Evolutionary conservation across 1,284 basidiomycete species (phyloP).

Genomic region (Pyrrhoderma lamaoense): DNA sequence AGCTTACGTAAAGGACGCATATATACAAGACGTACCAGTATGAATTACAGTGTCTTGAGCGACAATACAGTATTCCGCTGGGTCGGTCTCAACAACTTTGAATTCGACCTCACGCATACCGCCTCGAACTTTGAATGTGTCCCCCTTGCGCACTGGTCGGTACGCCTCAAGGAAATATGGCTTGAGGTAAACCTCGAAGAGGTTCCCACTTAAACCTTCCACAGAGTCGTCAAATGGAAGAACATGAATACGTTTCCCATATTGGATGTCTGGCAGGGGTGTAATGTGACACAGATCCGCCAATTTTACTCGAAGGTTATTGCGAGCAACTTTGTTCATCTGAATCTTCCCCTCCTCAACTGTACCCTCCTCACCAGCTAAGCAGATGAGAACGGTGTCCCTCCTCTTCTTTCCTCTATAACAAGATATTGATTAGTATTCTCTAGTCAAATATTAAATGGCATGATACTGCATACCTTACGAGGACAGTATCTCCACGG

Average conservation of each 20-base stretch:
- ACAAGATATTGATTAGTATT: conserved; percentile 19
- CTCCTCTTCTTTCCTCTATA: conserved; percentile 12
- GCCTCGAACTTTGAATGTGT: conserved; percentile 98
- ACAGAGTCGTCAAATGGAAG: conserved; percentile 98
- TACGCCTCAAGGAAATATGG: conserved; percentile 99
- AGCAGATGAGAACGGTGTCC: conserved; percentile 20
- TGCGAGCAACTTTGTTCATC: conserved; percentile 98
- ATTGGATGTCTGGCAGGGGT: conserved; percentile 97
- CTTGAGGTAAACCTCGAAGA: conserved; percentile 98
- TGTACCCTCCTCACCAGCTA: conserved; percentile 76
- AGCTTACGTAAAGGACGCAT: conserved; percentile 6
- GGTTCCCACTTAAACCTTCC: conserved; percentile 95
- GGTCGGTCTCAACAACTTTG: conserved; percentile 95
- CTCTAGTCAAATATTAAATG: conserved; percentile 1
- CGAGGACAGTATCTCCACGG: conserved; percentile 90
- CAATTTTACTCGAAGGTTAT: conserved; percentile 96
- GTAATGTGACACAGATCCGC: conserved; percentile 95
- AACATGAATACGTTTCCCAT: conserved; percentile 96
- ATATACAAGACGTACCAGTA: conserved; percentile 47
- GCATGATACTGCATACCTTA: conserved; percentile 47
- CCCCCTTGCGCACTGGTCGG: conserved; percentile 91
- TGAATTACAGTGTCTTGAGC: conserved; percentile 97
- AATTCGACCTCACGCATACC: conserved; percentile 98
- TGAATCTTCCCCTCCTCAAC: conserved; percentile 98
- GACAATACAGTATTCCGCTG: conserved; percentile 93